These are phyloP conservation scores for Aspergillus fumigatiaffinis DNA, from an alignment of 2,329 filamentous ascomycete species.

Conservation along the genomic window DNA sequence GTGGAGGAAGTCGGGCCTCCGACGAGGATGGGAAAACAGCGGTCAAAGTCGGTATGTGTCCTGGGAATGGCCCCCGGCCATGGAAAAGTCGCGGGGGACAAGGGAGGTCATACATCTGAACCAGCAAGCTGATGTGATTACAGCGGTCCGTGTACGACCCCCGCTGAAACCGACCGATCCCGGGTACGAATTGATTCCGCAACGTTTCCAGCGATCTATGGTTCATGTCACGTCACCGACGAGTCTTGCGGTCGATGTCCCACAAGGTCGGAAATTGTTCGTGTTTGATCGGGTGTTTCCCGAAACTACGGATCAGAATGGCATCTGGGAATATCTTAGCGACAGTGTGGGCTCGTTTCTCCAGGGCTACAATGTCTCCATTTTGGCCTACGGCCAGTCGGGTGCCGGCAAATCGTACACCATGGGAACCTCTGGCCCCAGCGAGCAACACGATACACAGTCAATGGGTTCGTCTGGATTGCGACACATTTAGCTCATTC, in stretches of 20 bases:
- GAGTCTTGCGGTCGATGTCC: constrained; percentile 81
- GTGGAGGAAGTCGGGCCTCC: constrained; percentile 74
- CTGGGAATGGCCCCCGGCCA: background rate
- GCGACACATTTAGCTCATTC: background rate
- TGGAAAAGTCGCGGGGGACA: background rate
- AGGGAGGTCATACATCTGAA: background rate
- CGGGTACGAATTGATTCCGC: constrained; percentile 90
- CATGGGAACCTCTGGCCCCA: constrained; percentile 90
- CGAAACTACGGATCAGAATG: constrained; percentile 77
- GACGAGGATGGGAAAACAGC: constrained; percentile 88
- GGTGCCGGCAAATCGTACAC: constrained; percentile 98
- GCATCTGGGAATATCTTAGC: constrained; percentile 87
- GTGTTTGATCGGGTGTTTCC: constrained; percentile 94
- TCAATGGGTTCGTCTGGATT: constrained; percentile 66
- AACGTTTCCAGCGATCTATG: constrained; percentile 89
- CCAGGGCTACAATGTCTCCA: constrained; percentile 97
- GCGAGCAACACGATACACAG: constrained; percentile 66
- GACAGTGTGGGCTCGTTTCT: constrained; percentile 88
- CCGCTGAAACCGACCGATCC: constrained; percentile 79
- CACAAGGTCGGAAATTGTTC: constrained; percentile 90
- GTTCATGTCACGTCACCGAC: constrained; percentile 85
- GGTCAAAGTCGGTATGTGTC: constrained; percentile 89
- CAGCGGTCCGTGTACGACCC: constrained; percentile 90
- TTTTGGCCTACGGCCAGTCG: constrained; percentile 95
- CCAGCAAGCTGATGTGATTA: constrained; percentile 10